A percentile compares a stretch with the other conserved stretches of the same genome.
phyloP scores from a whole-genome alignment of 495 filamentous ascomycete species.

The Talaromyces adpressus region DNA sequence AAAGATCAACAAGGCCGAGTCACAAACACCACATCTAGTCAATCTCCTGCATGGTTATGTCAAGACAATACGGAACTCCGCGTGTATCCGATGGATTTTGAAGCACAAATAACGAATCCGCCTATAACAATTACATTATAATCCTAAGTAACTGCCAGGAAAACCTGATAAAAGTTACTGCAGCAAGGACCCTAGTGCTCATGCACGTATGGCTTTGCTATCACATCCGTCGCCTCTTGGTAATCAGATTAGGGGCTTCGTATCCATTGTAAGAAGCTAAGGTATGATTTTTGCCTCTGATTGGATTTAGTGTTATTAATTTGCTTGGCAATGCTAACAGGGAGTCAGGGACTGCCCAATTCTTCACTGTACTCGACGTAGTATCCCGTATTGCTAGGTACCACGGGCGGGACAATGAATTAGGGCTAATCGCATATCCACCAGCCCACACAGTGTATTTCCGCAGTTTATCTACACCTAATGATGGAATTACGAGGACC shows the following conservation, averaged over 20 bases:
- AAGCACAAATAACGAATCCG: background rate
- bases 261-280: background rate
- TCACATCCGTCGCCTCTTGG: background rate
- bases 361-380: background rate
- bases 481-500: background rate
- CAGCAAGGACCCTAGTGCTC: background rate
- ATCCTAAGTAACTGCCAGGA: background rate
- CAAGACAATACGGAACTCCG: background rate
- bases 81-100: background rate
- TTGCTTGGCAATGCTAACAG: background rate
- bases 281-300: background rate
- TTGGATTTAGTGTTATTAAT: background rate
- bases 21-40: background rate
- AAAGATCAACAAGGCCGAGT: background rate
- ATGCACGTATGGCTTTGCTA: background rate
- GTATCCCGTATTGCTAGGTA: background rate
- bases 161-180: background rate
- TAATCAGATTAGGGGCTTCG: background rate
- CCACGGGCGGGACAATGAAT: background rate
- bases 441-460: background rate
- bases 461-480: background rate
- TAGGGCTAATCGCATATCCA: background rate
- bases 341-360: background rate
- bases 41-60: background rate
- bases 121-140: background rate